Conservation (phyloP, 202 grass and related monocot species). For the Eragrostis tef region DNA sequence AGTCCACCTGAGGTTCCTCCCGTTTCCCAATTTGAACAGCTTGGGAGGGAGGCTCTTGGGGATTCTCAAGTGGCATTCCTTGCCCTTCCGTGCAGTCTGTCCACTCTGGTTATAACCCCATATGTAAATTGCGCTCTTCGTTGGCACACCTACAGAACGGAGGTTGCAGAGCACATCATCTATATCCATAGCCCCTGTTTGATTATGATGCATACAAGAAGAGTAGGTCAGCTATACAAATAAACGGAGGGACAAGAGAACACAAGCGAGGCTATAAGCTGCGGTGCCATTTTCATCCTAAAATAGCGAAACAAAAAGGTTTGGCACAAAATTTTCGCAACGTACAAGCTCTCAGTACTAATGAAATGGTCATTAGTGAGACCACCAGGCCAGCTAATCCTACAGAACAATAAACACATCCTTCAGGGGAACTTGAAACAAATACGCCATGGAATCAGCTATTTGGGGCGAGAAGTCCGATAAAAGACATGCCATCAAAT, state of each 20-base stretch:
- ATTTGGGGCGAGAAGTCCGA: background rate
- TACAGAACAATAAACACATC: slow-evolving; percentile 21
- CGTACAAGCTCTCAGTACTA: slow-evolving; percentile 12
- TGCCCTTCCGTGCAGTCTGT: slow-evolving; percentile 77
- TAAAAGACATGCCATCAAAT: background rate
- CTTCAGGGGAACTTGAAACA: background rate
- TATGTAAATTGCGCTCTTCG: slow-evolving; percentile 87
- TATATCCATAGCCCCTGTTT: slow-evolving; percentile 64
- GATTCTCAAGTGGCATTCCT: slow-evolving; percentile 77
- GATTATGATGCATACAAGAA: background rate
- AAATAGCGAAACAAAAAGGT: background rate
- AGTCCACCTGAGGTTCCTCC: slow-evolving; percentile 63
- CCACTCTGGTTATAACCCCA: slow-evolving; percentile 97
- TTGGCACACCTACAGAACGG: slow-evolving; percentile 46
- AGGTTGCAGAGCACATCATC: slow-evolving; percentile 62
- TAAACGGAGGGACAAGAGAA: slow-evolving; percentile 11
- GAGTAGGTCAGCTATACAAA: slow-evolving; percentile 14
- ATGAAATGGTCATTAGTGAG: background rate
- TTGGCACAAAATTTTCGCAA: background rate
- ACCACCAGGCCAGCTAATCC: background rate
- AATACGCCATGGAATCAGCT: background rate
- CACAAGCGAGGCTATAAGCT: background rate
- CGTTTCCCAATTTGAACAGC: slow-evolving; percentile 61
- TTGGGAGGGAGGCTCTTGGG: slow-evolving; percentile 79
- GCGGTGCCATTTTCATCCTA: slow-evolving; percentile 1